phyloP scores from a whole-genome alignment of 2,329 filamentous ascomycete species.

The Bipolaris zeicola region DNA sequence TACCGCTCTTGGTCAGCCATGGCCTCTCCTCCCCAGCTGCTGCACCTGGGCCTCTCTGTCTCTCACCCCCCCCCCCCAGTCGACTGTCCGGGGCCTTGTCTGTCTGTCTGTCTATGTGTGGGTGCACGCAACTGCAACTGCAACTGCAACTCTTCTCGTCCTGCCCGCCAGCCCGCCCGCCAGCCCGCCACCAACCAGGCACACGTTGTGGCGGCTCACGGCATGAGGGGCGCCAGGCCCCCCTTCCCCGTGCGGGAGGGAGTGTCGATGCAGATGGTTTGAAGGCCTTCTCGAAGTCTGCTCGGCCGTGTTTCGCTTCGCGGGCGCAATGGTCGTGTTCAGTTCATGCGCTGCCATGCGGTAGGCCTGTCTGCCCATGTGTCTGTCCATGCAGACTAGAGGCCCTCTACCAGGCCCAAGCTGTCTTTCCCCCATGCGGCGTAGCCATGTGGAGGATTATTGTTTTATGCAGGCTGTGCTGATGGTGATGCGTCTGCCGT shows the following conservation, averaged over 20 bases:
- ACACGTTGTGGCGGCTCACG: background rate
- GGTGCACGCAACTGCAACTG: background rate
- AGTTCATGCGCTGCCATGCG: slow-evolving; percentile 26
- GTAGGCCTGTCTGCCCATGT: background rate
- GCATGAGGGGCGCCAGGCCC: no score
- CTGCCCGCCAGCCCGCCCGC: no score
- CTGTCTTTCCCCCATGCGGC: slow-evolving; percentile 15
- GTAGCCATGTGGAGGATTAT: slow-evolving; percentile 30
- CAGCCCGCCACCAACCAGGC: background rate
- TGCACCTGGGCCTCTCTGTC: background rate
- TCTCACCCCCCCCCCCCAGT: background rate
- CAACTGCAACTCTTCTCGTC: background rate
- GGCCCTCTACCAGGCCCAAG: background rate
- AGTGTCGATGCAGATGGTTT: background rate
- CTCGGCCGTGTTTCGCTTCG: slow-evolving; percentile 10
- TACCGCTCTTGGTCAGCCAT: background rate
- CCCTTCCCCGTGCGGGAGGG: no score
- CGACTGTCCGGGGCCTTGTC: background rate
- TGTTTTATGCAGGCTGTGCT: slow-evolving; percentile 33
- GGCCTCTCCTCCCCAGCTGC: background rate
- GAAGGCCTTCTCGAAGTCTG: slow-evolving; percentile 11
- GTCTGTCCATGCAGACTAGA: slow-evolving; percentile 24
- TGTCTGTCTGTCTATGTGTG: no score
- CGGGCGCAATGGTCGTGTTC: slow-evolving; percentile 23
- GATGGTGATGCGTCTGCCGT: slow-evolving; percentile 40